Evolutionary conservation across 1,284 basidiomycete genomes (phyloP), one percentile per base, ranked within the genome.

Genomic region (Xerocomus amazonicus): DNA sequence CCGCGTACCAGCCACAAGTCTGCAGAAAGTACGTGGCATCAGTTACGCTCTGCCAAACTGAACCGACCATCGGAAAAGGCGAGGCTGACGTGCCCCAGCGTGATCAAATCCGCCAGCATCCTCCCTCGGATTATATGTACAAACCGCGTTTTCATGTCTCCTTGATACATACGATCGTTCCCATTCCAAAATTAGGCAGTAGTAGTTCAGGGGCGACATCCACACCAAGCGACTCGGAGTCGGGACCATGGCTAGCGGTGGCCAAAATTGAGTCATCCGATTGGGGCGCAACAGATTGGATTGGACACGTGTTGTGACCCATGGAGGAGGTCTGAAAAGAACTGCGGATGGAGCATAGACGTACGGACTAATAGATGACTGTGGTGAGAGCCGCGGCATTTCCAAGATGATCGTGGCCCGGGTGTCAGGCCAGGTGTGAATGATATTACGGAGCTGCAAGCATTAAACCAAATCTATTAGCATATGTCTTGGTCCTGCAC

Each of bases 401-500:
- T 26, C 48, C 51, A 66, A 17, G 48, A 63, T 63, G 4, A 43
- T 31, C 3, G 48, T 26, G 17, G 56, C 62, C 37, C 65, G 53
- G 2, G 37, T 48, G 12, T 63, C 62, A 9, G 58, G 56, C 64
- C 61, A 63, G 47, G 2, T 4, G 19, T 23, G 19, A 23, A 23
- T 23, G 19, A 23, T 23, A 23, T 23, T 23, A 23, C 4, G 19
- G 4, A 23, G 19, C 19, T 23, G 19, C 19, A 23, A 23, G 4
- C 19, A 23, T 23, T 23, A 23, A 53, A 31, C 59, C 58, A 35
- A 65, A 54, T 4, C 19, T 23, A 23, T 23, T 76, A 76, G 54
- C 77, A 79, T 9, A 74, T 64, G 43, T 78, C 71, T 32, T 70
- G 70, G 1, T 62, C 68, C 16, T 58, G 50, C 14, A 73, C 66